Conservation (phyloP, 2,329 filamentous ascomycete species). For the Stachybotrys echinatus region DNA sequence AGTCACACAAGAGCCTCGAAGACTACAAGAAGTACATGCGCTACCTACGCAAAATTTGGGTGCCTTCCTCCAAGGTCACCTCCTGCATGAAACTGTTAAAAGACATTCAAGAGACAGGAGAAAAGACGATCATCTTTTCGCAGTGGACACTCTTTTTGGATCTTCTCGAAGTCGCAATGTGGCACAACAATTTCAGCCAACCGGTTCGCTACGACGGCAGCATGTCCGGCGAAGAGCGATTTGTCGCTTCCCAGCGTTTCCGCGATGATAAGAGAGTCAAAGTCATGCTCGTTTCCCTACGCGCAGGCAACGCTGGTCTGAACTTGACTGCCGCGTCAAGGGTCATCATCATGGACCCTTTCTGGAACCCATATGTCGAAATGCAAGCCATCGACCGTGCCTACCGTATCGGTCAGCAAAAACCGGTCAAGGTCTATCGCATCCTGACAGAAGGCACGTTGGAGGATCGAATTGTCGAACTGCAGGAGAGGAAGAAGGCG, state of each 20-base stretch:
- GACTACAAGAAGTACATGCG: constrained; percentile 65
- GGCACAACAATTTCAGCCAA: constrained; percentile 55
- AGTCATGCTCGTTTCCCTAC: constrained; percentile 76
- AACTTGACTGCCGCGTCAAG: constrained; percentile 80
- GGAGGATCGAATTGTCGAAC: constrained; percentile 75
- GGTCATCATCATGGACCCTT: constrained; percentile 87
- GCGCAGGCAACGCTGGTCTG: constrained; percentile 77
- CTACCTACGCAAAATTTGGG: constrained; percentile 63
- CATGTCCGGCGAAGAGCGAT: constrained; percentile 65
- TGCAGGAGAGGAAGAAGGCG: constrained; percentile 74
- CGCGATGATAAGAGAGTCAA: constrained; percentile 59
- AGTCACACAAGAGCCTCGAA: constrained; percentile 57
- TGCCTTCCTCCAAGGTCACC: constrained; percentile 77
- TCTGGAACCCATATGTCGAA: constrained; percentile 93
- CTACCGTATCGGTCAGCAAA: constrained; percentile 77
- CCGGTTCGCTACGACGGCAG: constrained; percentile 75
- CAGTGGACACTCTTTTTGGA: constrained; percentile 75
- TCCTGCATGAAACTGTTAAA: constrained; percentile 69
- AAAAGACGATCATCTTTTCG: constrained; percentile 71
- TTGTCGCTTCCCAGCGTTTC: constrained; percentile 61
- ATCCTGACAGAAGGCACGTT: constrained; percentile 74
- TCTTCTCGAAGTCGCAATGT: constrained; percentile 66
- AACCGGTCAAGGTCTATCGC: constrained; percentile 72
- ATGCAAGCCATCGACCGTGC: constrained; percentile 89
- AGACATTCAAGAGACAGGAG: constrained; percentile 55